Percentiles rank a stretch among this genome's conserved stretches.
phyloP scores from a whole-genome alignment of 495 filamentous ascomycete species.

The Penicillium subrubescens region DNA sequence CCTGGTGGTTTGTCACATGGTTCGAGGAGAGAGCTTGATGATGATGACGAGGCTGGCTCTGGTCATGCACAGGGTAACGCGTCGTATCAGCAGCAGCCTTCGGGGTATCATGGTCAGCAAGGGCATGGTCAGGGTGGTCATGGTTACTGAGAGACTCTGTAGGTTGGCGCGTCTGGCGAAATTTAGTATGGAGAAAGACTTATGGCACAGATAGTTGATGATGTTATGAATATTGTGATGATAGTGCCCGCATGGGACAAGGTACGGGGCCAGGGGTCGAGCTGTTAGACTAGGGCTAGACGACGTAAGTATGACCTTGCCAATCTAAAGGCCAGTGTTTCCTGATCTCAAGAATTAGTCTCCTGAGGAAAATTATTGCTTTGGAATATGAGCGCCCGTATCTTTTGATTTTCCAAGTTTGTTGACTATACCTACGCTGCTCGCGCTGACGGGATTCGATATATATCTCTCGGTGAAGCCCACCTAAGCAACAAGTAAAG shows the following conservation, averaged over 20 bases:
- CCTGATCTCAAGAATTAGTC: no score
- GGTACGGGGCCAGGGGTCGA: no score
- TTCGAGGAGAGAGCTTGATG: constrained; percentile 29
- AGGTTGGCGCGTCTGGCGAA: background rate
- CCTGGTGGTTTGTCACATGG: constrained; percentile 46
- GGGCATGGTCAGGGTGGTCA: constrained; percentile 13
- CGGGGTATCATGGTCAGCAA: constrained; percentile 14
- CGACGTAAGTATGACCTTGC: background rate
- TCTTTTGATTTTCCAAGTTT: no score
- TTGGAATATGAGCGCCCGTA: no score
- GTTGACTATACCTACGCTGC: no score
- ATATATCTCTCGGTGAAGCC: no score
- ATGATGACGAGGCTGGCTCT: constrained; percentile 15
- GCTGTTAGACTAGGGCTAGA: background rate
- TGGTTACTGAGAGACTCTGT: background rate
- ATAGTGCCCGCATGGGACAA: background rate
- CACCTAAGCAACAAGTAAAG: no score
- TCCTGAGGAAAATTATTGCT: no score
- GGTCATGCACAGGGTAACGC: constrained; percentile 9
- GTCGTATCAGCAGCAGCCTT: constrained; percentile 6
- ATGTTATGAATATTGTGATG: background rate
- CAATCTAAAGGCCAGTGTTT: background rate
- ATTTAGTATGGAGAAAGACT: background rate
- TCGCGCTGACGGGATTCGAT: no score
- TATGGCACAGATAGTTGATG: background rate